Base-by-base conservation (phyloP, 164 flowering plant species). In the Magnolia sinica region DNA sequence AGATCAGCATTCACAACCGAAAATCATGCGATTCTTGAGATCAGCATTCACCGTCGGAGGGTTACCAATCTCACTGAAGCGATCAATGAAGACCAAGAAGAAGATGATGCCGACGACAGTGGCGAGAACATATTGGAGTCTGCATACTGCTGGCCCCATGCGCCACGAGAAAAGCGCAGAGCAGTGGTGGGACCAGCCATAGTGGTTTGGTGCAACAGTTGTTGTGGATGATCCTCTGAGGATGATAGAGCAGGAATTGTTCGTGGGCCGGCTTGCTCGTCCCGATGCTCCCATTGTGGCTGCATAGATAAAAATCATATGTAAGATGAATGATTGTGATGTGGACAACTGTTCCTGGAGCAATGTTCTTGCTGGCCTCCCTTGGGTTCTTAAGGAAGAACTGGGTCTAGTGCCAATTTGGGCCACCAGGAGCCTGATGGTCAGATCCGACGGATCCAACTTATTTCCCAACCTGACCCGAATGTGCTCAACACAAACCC, bases 181-280 rank as follows among this genome's bases (percentile, higher is more conserved):
- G 91, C 50, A 92, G 94, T 0, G 96, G 98, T 10, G 98, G 90
- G 31, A 90, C 93, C 50, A 91, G 77, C 0, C 95, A 91, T 1
- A 94, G 90, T 0, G 98, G 93, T 64, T 92, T 91, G 1, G 95
- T 91, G 87, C 95, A 94, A 78, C 98, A 94, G 84, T 91, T 51
- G 78, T 86, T 59, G 68, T 92, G 90, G 18, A 92, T 89, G 20
- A 94, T 80, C 80, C 81, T 82, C 82, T 94, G 92, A 79, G 92
- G 45, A 45, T 84, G 75, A 51, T 92, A 91, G 13, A 95, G 88
- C 24, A 83, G 69, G 50, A 91, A 90, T 1, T 52, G 27, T 68
- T 89, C 85, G 75, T 91, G 96, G 3, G 93, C 88, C 24, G 97
- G 87, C 84, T 90, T 92, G 87, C 97, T 94, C 11, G 97, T 94